phyloP scores from a whole-genome alignment of 306 rosid genomes.

The Alnus glutinosa region DNA sequence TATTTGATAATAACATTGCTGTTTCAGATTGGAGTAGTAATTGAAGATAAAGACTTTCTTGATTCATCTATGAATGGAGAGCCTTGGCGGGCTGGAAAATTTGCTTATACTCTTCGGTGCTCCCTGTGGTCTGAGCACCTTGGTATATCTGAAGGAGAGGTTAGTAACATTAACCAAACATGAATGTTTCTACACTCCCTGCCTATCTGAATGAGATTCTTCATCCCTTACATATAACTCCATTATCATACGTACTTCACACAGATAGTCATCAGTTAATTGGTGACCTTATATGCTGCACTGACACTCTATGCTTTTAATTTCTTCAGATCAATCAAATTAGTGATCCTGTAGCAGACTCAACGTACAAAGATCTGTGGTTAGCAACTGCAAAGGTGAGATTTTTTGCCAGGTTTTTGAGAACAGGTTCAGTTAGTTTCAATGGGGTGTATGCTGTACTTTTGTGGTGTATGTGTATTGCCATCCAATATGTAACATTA shows the following conservation, averaged over 20 bases:
- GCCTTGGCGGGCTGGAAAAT: slow-evolving; percentile 92
- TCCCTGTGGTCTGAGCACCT: slow-evolving; percentile 97
- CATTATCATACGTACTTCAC: not conserved
- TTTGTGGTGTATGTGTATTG: not conserved
- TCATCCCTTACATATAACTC: not conserved
- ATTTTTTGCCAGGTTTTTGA: slow-evolving; percentile 3
- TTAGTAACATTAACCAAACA: slow-evolving; percentile 26
- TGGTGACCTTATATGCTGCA: not conserved
- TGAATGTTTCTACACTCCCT: not conserved
- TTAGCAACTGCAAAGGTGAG: slow-evolving; percentile 58
- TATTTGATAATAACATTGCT: not conserved
- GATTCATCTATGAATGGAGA: slow-evolving; percentile 82
- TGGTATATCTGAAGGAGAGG: slow-evolving; percentile 80
- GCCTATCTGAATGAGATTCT: not conserved
- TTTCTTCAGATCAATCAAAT: slow-evolving; percentile 41
- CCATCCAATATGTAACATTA: slow-evolving; percentile 8
- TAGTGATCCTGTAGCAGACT: slow-evolving; percentile 52
- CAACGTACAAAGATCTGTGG: slow-evolving; percentile 53
- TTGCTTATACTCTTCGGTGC: slow-evolving; percentile 76
- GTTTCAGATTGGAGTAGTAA: slow-evolving; percentile 76
- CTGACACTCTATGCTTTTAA: not conserved
- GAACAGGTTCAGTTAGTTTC: slow-evolving; percentile 8
- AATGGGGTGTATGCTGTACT: not conserved
- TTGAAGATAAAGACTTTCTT: slow-evolving; percentile 79
- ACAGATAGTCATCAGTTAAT: not conserved